A percentile compares a stretch with the other conserved stretches of the same genome.
phyloP scores from a whole-genome alignment of 2,329 filamentous ascomycete genomes.

The Penicillium sp. region DNA sequence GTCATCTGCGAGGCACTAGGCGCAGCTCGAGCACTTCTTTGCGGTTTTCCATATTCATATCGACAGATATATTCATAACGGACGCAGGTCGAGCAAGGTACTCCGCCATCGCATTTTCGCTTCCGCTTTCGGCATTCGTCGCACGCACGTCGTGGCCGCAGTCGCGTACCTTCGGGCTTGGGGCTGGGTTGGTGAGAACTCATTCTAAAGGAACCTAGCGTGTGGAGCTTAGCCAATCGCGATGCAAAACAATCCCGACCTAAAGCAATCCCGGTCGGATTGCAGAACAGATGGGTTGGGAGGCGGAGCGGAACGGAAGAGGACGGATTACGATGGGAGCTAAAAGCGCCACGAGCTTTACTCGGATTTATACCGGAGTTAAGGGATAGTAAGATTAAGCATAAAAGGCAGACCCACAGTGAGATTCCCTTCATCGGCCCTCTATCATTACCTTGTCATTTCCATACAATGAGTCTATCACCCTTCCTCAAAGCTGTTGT shows the following conservation, averaged over 20 bases:
- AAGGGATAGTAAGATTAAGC: background rate
- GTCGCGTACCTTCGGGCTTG: background rate
- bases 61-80: slow-evolving; percentile 20
- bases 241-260: background rate
- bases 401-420: too few species aligned
- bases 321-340: background rate
- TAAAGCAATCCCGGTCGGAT: background rate
- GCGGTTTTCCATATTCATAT: slow-evolving; percentile 30
- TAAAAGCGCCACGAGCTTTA: background rate
- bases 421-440: too few species aligned
- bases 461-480: too few species aligned
- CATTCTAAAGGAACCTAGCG: background rate
- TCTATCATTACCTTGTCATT: too few species aligned
- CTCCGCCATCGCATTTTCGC: slow-evolving; percentile 21
- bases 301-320: background rate
- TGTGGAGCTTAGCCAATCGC: background rate
- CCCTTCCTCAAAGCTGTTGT: too few species aligned
- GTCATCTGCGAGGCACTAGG: slow-evolving; percentile 21
- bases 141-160: background rate
- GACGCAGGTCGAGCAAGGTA: slow-evolving; percentile 20
- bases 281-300: background rate
- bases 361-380: background rate
- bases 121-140: slow-evolving; percentile 11
- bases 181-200: background rate
- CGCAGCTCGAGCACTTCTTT: slow-evolving; percentile 31